Percentiles rank a stretch among this genome's conserved stretches.
These are phyloP conservation scores for Mycena belliarum DNA, from an alignment of 768 basidiomycete genomes.

Conservation along the genomic window DNA sequence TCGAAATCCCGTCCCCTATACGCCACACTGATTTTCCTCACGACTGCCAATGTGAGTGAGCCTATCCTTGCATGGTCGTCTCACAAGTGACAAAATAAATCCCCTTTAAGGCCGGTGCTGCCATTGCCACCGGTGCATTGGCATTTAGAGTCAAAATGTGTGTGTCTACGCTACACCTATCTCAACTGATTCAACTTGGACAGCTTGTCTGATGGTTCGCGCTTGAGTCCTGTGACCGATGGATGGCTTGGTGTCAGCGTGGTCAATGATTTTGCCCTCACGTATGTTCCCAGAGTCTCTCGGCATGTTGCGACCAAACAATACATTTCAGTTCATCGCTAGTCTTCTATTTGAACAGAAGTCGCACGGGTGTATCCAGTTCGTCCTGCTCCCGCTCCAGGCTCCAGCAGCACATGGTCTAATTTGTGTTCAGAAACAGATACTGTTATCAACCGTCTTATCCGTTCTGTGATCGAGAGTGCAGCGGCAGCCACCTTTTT, in stretches of 20 bases:
- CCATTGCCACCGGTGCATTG: neutral
- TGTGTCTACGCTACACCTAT: too few relatives aligned
- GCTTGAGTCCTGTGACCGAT: neutral
- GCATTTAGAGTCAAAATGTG: neutral
- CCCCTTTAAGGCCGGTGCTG: neutral
- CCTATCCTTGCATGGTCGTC: neutral
- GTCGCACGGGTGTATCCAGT: neutral
- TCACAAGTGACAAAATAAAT: neutral
- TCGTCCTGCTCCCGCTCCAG: neutral
- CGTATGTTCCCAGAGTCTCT: neutral
- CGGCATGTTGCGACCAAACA: too few relatives aligned
- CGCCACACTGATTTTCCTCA: neutral
- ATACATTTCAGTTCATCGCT: neutral
- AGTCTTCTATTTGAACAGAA: neutral
- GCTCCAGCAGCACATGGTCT: neutral
- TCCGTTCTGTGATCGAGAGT: slow-evolving; percentile 7
- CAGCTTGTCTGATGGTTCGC: neutral
- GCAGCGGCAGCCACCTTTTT: slow-evolving; percentile 12
- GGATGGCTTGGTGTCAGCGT: slow-evolving; percentile 8
- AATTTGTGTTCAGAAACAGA: neutral
- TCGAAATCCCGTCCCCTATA: slow-evolving; percentile 5
- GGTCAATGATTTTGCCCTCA: slow-evolving; percentile 11
- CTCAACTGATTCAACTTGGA: neutral
- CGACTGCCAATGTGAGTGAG: neutral
- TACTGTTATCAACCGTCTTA: neutral